Evolutionary conservation across 192 early-diverging fungal species (phyloP).

Genomic region (Mortierella claussenii): DNA sequence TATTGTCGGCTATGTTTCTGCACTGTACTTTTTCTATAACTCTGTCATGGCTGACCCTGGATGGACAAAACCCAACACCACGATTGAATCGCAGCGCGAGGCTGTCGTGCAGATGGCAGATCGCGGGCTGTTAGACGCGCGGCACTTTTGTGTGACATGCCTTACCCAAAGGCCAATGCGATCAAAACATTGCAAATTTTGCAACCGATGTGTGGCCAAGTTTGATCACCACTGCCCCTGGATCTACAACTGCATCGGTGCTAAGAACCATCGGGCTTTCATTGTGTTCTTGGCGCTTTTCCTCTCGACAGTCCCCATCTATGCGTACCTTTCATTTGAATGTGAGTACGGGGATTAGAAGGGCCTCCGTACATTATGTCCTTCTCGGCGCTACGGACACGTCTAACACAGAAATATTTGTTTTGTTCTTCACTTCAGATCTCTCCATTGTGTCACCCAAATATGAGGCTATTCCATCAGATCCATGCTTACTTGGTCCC

Average conservation of each 20-base stretch:
- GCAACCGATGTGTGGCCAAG: constrained; percentile 91
- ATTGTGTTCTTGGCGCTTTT: constrained; percentile 82
- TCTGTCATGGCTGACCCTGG: constrained; percentile 82
- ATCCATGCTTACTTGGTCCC: constrained; percentile 68
- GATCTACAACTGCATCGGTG: constrained; percentile 96
- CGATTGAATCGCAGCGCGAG: constrained; percentile 57
- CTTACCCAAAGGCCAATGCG: constrained; percentile 84
- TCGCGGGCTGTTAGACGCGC: constrained; percentile 71
- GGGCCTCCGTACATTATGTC: background rate
- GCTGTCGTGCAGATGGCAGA: constrained; percentile 74
- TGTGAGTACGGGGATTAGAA: constrained; percentile 62
- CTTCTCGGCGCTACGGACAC: too few species aligned
- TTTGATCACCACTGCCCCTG: constrained; percentile 99
- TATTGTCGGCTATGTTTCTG: constrained; percentile 63
- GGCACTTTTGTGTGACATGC: constrained; percentile 91
- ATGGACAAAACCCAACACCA: constrained; percentile 68
- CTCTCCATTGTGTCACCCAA: constrained; percentile 55
- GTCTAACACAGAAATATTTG: too few species aligned
- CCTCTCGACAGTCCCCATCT: constrained; percentile 66
- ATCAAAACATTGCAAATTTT: constrained; percentile 94
- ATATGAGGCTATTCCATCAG: constrained; percentile 63
- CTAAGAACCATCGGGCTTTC: constrained; percentile 88
- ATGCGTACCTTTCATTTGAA: constrained; percentile 66
- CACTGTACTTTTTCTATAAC: constrained; percentile 83
- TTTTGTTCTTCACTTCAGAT: too few species aligned